Base-by-base conservation (phyloP, 805 yeast genomes). In the Sporopachydermia lactativora region DNA sequence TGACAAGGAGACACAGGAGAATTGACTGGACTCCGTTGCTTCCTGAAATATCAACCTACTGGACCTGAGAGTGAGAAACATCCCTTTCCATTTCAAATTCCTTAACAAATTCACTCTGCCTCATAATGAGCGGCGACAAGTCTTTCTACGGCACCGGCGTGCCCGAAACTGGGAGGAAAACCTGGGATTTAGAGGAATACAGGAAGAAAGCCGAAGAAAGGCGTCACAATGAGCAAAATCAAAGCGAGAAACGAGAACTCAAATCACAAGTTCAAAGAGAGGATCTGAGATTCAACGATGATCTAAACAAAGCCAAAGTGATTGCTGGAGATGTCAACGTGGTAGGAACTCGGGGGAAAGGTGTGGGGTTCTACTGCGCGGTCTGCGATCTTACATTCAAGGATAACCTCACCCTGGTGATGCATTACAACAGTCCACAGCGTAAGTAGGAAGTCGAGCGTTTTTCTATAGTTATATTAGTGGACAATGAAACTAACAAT, bases 361-460 rank as follows among this genome's bases (percentile, higher is more conserved):
- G 81, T 17, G 82, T 83, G 45, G 96, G 96, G 16, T 89, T 89
- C 58, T 71, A 71, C 49, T 92, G 98, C 59, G 81, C 79, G 6
- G 57, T 73, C 1, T 92, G 98, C 58, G 73, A 79, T 46, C 57
- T 83, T 43, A 78, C 89, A 2, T 89, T 74, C 60, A 77, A 85
- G 52, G 96, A 92, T 54, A 80, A 81, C 42, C 60, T 85, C 48
- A 81, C 85, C 45, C 75, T 77, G 54, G 67, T 84, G 3, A 94
- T 88, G 53, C 97, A 92, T 60, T 62, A 84, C 52, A 85, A 83
- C 52, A 75, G 85, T 31, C 76, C 75, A 28, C 77, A 70, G 45
- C 97, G 81, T 58, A 52, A 68, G 34, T 54, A 60, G 3, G 66
- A 63, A 43, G 65, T 68, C 42, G 69, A 24, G 8, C n/a, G 8